Evolutionary conservation across 2,329 filamentous ascomycete genomes (phyloP), one percentile per base, ranked within the genome.

Genomic region (Calonectria montana): DNA sequence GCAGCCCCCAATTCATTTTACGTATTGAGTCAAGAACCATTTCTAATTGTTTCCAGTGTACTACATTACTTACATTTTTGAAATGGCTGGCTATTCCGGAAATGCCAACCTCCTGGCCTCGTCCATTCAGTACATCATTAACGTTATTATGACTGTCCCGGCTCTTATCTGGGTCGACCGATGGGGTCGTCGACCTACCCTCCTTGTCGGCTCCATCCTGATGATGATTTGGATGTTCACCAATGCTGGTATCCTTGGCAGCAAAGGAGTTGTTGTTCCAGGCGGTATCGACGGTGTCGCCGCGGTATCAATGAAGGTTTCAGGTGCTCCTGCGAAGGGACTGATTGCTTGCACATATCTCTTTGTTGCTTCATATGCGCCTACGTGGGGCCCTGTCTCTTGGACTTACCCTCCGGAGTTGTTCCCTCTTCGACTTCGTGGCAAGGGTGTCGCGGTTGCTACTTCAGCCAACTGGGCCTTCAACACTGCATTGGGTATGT

Each of bases 131-230:
- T 91, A 91, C 73, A 87, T 95, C 77, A 94, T 96, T 86, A 96
- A 96, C 81, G 94, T 96, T 1, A 72, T 92, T 65, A 94, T 94
- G 91, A 96, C 94, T 0, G 81, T 96, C 3, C 93, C 93, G 0
- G 94, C 94, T 1, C 87, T 96, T 27, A 83, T 96, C 69, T 96
- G 87, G 85, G 89, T 96, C 77, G 94, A 97, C 76, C 87, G 88
- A 67, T 94, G 92, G 91, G 94, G 94, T 57, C 93, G 94, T 74
- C 92, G 92, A 55, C 89, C 91, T 68, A 86, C 93, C 9, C 88
- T 94, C 70, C 90, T 94, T 61, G 82, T 88, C n/a, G 92, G 92
- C 69, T 90, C 87, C 41, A 83, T 92, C 23, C 90, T 92, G 27
- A 94, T 94, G 92, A 89, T 86, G 4, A 77, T 88, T 1, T 93